Evolutionary conservation across 2,329 filamentous ascomycete genomes (phyloP), one percentile per base, ranked within the genome.

Genomic region (Septoria petroselini): DNA sequence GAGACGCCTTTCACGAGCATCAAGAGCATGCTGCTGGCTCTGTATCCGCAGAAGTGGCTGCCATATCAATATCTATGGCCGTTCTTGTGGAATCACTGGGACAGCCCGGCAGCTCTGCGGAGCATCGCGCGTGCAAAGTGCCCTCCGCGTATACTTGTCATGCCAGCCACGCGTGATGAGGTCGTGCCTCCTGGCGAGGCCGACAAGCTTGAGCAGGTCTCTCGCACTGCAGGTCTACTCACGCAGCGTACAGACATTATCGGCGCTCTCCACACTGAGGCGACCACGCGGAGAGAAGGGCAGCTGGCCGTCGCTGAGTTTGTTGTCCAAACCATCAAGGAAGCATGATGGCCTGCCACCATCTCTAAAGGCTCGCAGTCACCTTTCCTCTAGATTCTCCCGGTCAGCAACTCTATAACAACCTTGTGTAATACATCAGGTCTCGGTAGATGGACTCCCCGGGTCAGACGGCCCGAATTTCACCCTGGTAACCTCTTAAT

Each of bases 31-130:
- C 73, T 91, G 4, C 71, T 79, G 34, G 81, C 80, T 1, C 67
- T 91, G 2, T 91, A 91, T 62, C 86, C 86, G 1, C 85, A 90
- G 59, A 86, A 80, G 59, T 91, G 86, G 85, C 71, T 91, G 5
- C 87, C 87, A 0, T 91, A 91, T 65, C 78, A 79, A 39, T 82
- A 91, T 63, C 73, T 91, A 0, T 81, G 82, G 74, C 84, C 84
- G 0, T 90, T 91, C 62, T 73, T 91, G 8, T 76, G 85, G 58
- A 90, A 73, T 48, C 70, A 70, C 37, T 80, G 78, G 77, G 73
- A 79, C 55, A 75, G 68, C 39, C 65, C 68, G 18, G 57, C 49
- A 0, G 71, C 74, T 2, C 52, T 79, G 49, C 63, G 63, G 3
- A 59, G 55, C 7, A 68, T 79, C 18, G 68, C 71, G 25, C 15